Percentiles rank a stretch among this genome's conserved stretches.
Conservation (phyloP, 768 basidiomycete species). For the Grammothele lineata region DNA sequence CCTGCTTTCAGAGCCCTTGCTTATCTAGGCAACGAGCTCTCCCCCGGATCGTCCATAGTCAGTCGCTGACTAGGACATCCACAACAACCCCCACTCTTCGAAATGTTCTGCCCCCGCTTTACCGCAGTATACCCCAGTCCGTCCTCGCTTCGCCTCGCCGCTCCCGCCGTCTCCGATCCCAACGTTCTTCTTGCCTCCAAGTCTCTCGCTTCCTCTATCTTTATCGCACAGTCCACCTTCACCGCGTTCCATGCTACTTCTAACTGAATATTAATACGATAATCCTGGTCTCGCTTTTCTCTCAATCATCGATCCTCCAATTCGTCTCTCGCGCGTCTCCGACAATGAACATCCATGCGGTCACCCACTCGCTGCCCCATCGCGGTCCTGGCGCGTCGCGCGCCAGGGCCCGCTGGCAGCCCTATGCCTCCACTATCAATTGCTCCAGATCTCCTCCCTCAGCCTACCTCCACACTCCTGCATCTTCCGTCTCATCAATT, state of each 20-base stretch:
- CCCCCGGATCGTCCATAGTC: slow-evolving; percentile 29
- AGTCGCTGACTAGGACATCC: slow-evolving; percentile 30
- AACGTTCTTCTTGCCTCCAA: background rate
- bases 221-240: slow-evolving; percentile 18
- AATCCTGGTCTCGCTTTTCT: slow-evolving; percentile 14
- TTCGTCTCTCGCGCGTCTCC: too few relatives aligned
- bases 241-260: slow-evolving; percentile 20
- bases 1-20: slow-evolving; percentile 15
- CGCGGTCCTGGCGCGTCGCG: slow-evolving; percentile 63
- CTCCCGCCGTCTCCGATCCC: background rate
- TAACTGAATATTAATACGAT: slow-evolving; percentile 15
- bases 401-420: slow-evolving; percentile 76
- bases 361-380: slow-evolving; percentile 57
- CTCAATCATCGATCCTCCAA: slow-evolving; percentile 6
- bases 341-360: slow-evolving; percentile 30
- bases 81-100: slow-evolving; percentile 11
- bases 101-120: slow-evolving; percentile 19
- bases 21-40: slow-evolving; percentile 17
- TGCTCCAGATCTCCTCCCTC: slow-evolving; percentile 30
- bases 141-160: slow-evolving; percentile 5
- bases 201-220: slow-evolving; percentile 12
- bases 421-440: slow-evolving; percentile 49
- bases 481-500: slow-evolving; percentile 48
- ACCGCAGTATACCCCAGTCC: slow-evolving; percentile 20
- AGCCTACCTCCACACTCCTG: slow-evolving; percentile 55